Evolutionary conservation across 2,329 filamentous ascomycete genomes (phyloP).

Genomic region (Phoma sp.): DNA sequence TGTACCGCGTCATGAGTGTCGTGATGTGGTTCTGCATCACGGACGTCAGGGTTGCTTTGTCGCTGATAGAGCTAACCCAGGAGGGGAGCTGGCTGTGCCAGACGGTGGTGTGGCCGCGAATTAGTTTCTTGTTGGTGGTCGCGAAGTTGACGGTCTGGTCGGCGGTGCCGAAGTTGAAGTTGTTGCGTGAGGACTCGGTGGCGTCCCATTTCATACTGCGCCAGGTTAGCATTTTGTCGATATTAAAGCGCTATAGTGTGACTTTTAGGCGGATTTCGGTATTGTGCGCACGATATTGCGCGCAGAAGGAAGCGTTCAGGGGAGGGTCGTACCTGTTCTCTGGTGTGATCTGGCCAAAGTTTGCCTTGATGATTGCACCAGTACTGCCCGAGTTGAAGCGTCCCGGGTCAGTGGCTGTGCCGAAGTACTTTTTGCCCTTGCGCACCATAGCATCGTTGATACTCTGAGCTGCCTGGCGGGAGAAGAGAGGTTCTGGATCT

Average conservation of each 20-base stretch:
- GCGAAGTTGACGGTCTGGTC: slow-evolving; percentile 65
- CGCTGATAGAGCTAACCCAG: slow-evolving; percentile 65
- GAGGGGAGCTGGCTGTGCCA: slow-evolving; percentile 63
- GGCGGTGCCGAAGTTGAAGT: slow-evolving; percentile 59
- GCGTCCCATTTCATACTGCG: slow-evolving; percentile 72
- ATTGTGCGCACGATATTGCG: too few relatives aligned
- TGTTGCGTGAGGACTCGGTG: slow-evolving; percentile 53
- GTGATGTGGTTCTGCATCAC: slow-evolving; percentile 69
- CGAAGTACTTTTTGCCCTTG: slow-evolving; percentile 72
- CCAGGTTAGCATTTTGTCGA: background rate
- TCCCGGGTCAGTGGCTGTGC: slow-evolving; percentile 63
- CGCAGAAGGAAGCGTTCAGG: background rate
- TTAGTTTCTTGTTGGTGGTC: slow-evolving; percentile 63
- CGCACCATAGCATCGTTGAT: slow-evolving; percentile 65
- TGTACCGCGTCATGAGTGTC: slow-evolving; percentile 64
- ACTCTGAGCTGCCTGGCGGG: slow-evolving; percentile 51
- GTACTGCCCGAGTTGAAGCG: slow-evolving; percentile 60
- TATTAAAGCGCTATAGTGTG: too few relatives aligned
- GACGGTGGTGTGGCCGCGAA: slow-evolving; percentile 71
- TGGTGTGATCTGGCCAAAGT: slow-evolving; percentile 70
- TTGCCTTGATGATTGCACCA: slow-evolving; percentile 63
- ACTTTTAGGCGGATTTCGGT: too few relatives aligned
- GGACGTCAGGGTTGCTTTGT: slow-evolving; percentile 60
- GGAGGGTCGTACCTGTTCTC: slow-evolving; percentile 60
- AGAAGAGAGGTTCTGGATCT: slow-evolving; percentile 38